Evolutionary conservation across 202 grass and related monocot genomes (phyloP).

Genomic region (Saccharum hybrid): DNA sequence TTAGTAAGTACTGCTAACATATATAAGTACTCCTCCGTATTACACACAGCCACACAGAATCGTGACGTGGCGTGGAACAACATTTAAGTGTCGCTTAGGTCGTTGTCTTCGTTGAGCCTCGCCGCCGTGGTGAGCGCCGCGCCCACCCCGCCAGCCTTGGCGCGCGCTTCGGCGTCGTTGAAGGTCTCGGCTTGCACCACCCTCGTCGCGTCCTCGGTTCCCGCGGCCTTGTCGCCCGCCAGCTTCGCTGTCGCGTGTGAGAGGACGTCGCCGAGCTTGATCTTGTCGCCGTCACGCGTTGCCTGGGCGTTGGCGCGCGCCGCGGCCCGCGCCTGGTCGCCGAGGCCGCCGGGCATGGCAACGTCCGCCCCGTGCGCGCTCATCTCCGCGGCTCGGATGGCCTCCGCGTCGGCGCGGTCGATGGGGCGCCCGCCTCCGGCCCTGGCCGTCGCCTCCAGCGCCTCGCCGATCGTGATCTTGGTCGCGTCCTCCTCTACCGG

Average conservation of each 20-base stretch:
- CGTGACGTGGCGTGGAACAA: not conserved
- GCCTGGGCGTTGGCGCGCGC: conserved; percentile 49
- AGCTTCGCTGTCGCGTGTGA: conserved; percentile 62
- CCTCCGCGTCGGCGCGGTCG: conserved; percentile 53
- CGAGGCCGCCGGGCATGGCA: conserved; percentile 50
- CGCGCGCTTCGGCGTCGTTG: conserved; percentile 42
- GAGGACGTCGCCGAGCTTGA: conserved; percentile 68
- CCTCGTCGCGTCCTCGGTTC: conserved; percentile 51
- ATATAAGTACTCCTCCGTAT: no score
- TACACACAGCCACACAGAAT: no score
- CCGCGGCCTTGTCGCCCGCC: conserved; percentile 51
- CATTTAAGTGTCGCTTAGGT: not conserved
- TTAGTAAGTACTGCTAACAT: no score
- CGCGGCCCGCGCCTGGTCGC: conserved; percentile 52
- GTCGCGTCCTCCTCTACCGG: conserved; percentile 33
- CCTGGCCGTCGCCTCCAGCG: conserved; percentile 55
- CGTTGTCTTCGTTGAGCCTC: conserved; percentile 60
- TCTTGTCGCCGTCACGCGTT: conserved; percentile 56
- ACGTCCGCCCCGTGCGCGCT: conserved; percentile 36
- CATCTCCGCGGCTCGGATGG: conserved; percentile 62
- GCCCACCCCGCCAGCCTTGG: conserved; percentile 56
- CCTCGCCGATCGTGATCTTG: conserved; percentile 74
- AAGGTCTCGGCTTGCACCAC: conserved; percentile 57
- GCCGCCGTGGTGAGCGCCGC: conserved; percentile 60
- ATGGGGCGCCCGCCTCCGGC: conserved; percentile 49